A percentile compares a stretch with the other conserved stretches of the same genome.
Conservation (phyloP, 2,329 filamentous ascomycete genomes). For the Pseudocercospora fijiensis region DNA sequence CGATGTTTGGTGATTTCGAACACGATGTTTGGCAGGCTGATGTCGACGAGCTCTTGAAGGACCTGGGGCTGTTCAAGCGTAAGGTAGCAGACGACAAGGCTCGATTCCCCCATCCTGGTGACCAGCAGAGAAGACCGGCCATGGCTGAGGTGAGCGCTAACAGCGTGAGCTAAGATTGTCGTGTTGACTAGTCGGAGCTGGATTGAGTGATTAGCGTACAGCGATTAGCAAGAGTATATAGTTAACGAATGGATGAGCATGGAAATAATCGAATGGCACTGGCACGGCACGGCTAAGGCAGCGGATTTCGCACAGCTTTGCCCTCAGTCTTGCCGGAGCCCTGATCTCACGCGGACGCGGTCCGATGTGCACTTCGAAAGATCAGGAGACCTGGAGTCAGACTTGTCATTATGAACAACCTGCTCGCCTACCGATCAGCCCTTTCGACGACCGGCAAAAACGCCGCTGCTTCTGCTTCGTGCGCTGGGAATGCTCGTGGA, state of each 20-base stretch:
- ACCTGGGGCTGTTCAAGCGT: slow-evolving; percentile 74
- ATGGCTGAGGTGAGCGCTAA: slow-evolving; percentile 8
- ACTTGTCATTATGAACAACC: background rate
- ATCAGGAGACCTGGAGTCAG: background rate
- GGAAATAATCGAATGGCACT: background rate
- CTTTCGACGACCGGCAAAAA: background rate
- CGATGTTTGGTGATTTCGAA: slow-evolving; percentile 47
- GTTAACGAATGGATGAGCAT: slow-evolving; percentile 2
- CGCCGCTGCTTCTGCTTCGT: background rate
- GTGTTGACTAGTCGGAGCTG: background rate
- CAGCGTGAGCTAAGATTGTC: slow-evolving; percentile 7
- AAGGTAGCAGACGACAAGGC: slow-evolving; percentile 82
- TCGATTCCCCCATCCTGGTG: slow-evolving; percentile 51
- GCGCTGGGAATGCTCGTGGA: background rate
- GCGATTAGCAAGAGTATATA: slow-evolving; percentile 9
- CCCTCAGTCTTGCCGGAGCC: too few species aligned
- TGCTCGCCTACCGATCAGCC: too few species aligned
- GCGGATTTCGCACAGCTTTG: too few species aligned
- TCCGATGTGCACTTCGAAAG: background rate
- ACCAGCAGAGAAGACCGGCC: background rate
- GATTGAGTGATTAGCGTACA: slow-evolving; percentile 5
- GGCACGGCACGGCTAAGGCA: background rate
- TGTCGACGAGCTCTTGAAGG: slow-evolving; percentile 79
- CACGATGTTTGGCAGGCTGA: slow-evolving; percentile 64
- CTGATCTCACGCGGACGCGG: too few species aligned